A percentile compares a stretch with the other conserved stretches of the same genome.
These are phyloP conservation scores for Fusarium udum DNA, from an alignment of 2,329 filamentous ascomycete genomes.

Conservation along the genomic window DNA sequence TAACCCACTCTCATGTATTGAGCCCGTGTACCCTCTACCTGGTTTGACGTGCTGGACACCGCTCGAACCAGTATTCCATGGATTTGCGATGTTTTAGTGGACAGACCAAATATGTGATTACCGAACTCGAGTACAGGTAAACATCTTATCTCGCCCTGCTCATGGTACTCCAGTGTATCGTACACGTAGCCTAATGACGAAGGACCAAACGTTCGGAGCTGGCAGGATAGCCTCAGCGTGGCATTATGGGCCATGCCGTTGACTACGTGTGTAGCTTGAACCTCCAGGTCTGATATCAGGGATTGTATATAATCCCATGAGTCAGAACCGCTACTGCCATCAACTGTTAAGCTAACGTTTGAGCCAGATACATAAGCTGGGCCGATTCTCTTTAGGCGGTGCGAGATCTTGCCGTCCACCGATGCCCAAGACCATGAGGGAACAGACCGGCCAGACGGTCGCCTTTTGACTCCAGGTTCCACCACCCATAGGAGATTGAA, in stretches of 20 bases:
- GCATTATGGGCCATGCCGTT: neutral
- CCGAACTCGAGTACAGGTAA: neutral
- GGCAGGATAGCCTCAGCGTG: neutral
- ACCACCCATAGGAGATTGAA: neutral
- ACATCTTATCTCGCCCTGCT: neutral
- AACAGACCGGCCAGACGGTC: neutral
- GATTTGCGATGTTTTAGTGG: no score
- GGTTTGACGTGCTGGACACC: accelerated
- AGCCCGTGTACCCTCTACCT: accelerated
- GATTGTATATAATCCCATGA: neutral
- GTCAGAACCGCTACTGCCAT: accelerated
- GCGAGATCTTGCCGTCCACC: neutral
- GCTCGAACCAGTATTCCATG: neutral
- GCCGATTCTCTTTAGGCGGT: accelerated
- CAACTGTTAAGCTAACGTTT: accelerated
- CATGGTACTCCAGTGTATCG: neutral
- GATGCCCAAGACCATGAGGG: neutral
- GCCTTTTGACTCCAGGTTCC: neutral
- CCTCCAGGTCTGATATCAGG: accelerated
- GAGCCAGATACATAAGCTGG: accelerated
- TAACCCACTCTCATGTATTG: neutral
- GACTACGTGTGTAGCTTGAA: neutral
- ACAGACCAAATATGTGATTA: accelerated
- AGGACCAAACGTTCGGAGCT: neutral
- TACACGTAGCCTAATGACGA: neutral